These are phyloP conservation scores for Phytophthora pluvialis DNA, from an alignment of 352 stramenopile genomes.

Conservation along the genomic window DNA sequence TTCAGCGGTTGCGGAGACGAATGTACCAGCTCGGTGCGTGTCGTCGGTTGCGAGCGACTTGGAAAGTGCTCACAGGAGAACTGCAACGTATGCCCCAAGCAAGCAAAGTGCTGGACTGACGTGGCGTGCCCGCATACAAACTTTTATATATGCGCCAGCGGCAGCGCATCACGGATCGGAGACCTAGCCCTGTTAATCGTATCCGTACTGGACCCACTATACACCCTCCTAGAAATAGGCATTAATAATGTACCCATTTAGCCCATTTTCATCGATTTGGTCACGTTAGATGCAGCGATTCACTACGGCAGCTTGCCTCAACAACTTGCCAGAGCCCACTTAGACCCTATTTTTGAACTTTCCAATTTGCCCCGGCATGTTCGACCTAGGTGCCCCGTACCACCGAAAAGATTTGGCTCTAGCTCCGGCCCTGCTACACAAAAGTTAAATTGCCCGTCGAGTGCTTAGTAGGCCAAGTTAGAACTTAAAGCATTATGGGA, in stretches of 20 bases:
- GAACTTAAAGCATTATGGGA: no score
- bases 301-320: background rate
- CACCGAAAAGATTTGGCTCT: no score
- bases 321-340: no score
- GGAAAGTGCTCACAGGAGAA: conserved; percentile 19
- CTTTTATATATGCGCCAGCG: conserved; percentile 4
- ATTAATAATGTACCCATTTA: background rate
- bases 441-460: no score
- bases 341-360: no score
- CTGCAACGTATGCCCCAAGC: no score
- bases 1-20: conserved; percentile 15
- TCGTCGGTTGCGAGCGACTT: conserved; percentile 24
- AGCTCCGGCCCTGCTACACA: no score
- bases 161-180: conserved; percentile 4
- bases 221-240: background rate
- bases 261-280: background rate
- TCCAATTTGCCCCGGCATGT: no score
- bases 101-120: conserved; percentile 17
- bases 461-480: no score
- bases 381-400: no score
- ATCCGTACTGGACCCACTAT: conserved; percentile 1
- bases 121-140: conserved; percentile 16
- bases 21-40: conserved; percentile 3
- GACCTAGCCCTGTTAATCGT: conserved; percentile 14
- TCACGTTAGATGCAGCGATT: no score